Base-by-base conservation (phyloP, 305 asterid species). In the Ruellia speciosa region DNA sequence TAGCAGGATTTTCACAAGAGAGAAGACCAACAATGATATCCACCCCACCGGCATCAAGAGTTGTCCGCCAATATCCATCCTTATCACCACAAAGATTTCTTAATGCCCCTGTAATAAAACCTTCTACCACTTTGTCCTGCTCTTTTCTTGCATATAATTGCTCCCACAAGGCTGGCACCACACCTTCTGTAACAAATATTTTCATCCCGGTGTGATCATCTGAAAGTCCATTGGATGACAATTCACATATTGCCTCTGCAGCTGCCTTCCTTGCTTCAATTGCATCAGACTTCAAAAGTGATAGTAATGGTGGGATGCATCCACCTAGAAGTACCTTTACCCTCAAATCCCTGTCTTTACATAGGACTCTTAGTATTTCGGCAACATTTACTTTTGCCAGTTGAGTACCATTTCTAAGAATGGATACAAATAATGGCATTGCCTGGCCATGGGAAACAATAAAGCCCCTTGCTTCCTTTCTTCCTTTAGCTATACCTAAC, bases 401-500 rank as follows among this genome's bases (percentile, higher is more conserved):
- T 49, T 60, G 75, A 60, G 90, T 81, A 48, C 94, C 97, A 64
- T 58, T 80, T 68, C 97, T 80, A 55, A 90, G 89, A 54, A 87
- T 71, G 75, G 89, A 83, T 66, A 90, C 78, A 31, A 90, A 81
- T 75, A 90, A 70, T 43, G 97, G 85, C 90, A 90, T 83, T 66
- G 97, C 88, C 66, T 83, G 97, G 61, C 84, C 81, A 68, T 90
- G 96, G 24, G 96, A 79, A 71, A 93, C 86, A 69, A 90, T 81
- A 52, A 85, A 82, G 70, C 72, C 74, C 13, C 96, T 80, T 18
- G 82, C 94, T 70, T 79, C 94, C 79, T 81, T 83, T 73, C 96
- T 81, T 55, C 95, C 70, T 77, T 77, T 85, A 54, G 84, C 86
- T 63, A 87, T 79, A 59, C 88, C 87, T 18, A 87, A 86, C 83